phyloP scores from a whole-genome alignment of 441 rosid genomes.

The Capsella rubella region DNA sequence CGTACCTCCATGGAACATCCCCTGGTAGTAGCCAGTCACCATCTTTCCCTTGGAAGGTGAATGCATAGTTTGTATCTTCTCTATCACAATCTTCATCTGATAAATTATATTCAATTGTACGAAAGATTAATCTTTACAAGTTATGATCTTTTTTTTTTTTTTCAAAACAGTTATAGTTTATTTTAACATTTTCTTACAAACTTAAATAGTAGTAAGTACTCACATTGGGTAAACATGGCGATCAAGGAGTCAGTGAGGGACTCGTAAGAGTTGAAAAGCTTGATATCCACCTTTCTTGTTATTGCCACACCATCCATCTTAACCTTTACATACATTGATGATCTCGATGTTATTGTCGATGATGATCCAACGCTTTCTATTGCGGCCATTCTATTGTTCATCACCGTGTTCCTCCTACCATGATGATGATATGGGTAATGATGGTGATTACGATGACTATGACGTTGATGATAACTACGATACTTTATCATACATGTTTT shows the following conservation, averaged over 20 bases:
- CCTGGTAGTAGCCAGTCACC: slow-evolving; percentile 64
- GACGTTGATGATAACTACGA: slow-evolving; percentile 36
- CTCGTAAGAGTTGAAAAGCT: slow-evolving; percentile 53
- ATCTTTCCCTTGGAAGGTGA: slow-evolving; percentile 57
- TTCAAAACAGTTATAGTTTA: background rate
- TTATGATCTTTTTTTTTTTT: background rate
- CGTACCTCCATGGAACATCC: slow-evolving; percentile 62
- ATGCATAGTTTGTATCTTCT: slow-evolving; percentile 48
- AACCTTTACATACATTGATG: slow-evolving; percentile 71
- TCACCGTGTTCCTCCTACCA: slow-evolving; percentile 37
- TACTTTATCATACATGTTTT: slow-evolving; percentile 44
- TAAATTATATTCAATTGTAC: background rate
- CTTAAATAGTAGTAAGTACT: background rate
- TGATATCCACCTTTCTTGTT: slow-evolving; percentile 65
- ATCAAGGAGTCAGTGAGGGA: slow-evolving; percentile 54
- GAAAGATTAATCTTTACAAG: background rate
- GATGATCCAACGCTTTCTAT: slow-evolving; percentile 32
- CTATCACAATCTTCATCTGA: slow-evolving; percentile 45
- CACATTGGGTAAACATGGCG: slow-evolving; percentile 56
- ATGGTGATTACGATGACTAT: slow-evolving; percentile 35
- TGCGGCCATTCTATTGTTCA: slow-evolving; percentile 37
- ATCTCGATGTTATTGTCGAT: slow-evolving; percentile 35
- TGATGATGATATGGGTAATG: slow-evolving; percentile 37
- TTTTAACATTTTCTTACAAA: background rate
- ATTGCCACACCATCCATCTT: slow-evolving; percentile 80